Evolutionary conservation across 768 basidiomycete species (phyloP).

Genomic region (Mycena floridula): DNA sequence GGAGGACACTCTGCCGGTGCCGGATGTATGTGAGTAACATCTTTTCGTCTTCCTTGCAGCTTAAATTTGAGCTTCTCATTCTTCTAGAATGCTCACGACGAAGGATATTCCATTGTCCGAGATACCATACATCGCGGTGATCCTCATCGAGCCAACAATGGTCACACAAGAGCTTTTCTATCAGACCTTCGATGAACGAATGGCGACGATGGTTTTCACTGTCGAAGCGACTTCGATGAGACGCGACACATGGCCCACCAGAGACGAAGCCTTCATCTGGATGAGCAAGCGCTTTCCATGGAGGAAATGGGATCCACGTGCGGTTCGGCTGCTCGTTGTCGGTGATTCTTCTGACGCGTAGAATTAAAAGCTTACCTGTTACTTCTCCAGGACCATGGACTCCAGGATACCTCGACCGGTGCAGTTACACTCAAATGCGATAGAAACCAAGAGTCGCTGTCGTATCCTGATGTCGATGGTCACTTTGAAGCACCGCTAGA

Average conservation of each 20-base stretch:
- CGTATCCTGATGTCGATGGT: conserved; percentile 37
- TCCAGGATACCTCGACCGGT: conserved; percentile 7
- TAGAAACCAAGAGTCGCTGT: conserved; percentile 36
- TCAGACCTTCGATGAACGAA: conserved; percentile 27
- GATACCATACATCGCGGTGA: conserved; percentile 27
- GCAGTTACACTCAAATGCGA: conserved; percentile 37
- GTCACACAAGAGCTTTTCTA: conserved; percentile 29
- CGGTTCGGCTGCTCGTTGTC: conserved; percentile 31
- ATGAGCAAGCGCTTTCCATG: conserved; percentile 39
- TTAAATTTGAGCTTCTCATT: no score
- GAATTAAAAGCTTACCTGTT: no score
- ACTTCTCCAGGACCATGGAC: conserved; percentile 15
- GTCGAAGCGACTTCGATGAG: conserved; percentile 29
- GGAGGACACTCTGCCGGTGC: conserved; percentile 21
- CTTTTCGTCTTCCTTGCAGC: background rate
- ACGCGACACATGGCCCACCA: conserved; percentile 33
- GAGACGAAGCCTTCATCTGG: conserved; percentile 34
- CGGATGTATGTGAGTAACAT: conserved; percentile 15
- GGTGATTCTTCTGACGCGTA: conserved; percentile 9
- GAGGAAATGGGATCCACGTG: conserved; percentile 38
- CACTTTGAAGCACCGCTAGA: conserved; percentile 34
- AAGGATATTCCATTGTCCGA: conserved; percentile 19
- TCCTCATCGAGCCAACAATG: conserved; percentile 42
- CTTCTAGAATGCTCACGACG: conserved; percentile 32
- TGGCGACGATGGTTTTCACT: conserved; percentile 29